phyloP scores from a whole-genome alignment of 169 alveolate species.

The Plasmodium malariae region DNA sequence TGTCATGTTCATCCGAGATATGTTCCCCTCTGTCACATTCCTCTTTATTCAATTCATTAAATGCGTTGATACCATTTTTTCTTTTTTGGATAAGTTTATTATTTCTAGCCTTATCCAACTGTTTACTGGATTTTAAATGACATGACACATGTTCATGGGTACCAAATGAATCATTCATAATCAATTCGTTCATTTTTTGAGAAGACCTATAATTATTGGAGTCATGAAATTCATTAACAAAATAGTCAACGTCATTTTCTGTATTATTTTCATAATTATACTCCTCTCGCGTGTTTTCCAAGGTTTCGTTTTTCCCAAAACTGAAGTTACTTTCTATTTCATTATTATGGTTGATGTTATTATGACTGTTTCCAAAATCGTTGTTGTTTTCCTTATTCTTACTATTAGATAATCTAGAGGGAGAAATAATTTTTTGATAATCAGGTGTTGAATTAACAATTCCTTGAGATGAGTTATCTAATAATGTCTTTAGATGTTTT shows the following conservation, averaged over 20 bases:
- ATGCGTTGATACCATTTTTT: not conserved
- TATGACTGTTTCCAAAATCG: conserved; percentile 11
- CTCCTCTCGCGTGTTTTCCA: conserved; percentile 19
- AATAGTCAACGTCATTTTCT: conserved; percentile 48
- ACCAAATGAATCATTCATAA: not conserved
- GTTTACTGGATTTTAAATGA: conserved; percentile 9
- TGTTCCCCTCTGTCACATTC: not conserved
- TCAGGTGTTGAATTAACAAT: conserved; percentile 78
- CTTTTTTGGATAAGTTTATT: not conserved
- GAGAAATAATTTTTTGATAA: conserved; percentile 58
- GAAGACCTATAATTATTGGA: conserved; percentile 11
- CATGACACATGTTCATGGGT: conserved; percentile 1
- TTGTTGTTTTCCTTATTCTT: not conserved
- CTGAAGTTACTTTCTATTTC: conserved; percentile 75
- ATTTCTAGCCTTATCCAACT: not conserved
- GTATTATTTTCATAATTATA: conserved; percentile 17
- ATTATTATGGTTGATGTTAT: conserved; percentile 9
- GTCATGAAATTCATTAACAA: conserved; percentile 51
- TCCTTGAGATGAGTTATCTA: conserved; percentile 74
- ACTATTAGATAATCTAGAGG: conserved; percentile 29
- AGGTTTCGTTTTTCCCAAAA: conserved; percentile 62
- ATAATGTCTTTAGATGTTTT: conserved; percentile 44
- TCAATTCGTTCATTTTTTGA: conserved; percentile 22
- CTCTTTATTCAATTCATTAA: conserved; percentile 8
- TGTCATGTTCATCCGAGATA: not conserved